phyloP scores from a whole-genome alignment of 2,329 filamentous ascomycete genomes.

The Microcera coccophila region DNA sequence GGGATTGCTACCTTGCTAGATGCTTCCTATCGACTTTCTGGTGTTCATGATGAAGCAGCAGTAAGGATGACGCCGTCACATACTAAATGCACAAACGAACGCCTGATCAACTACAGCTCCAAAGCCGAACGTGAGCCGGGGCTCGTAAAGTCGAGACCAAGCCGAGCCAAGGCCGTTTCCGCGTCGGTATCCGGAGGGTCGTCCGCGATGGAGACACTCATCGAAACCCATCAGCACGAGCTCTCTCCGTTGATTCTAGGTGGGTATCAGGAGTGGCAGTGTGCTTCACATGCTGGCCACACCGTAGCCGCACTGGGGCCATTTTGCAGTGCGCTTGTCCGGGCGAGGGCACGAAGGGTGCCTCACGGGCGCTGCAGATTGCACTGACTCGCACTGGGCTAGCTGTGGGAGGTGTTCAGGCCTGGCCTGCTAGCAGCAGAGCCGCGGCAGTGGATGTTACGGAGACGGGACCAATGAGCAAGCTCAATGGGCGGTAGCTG shows the following conservation, averaged over 20 bases:
- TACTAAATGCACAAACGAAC: not conserved
- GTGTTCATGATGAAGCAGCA: not conserved
- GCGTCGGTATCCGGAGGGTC: slow-evolving; percentile 26
- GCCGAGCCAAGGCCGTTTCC: slow-evolving; percentile 23
- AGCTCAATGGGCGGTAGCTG: not conserved
- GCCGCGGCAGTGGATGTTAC: not conserved
- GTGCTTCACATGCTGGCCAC: not conserved
- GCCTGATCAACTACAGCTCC: slow-evolving; percentile 5
- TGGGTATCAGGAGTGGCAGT: not conserved
- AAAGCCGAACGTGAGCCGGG: slow-evolving; percentile 10
- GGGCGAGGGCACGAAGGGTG: no score
- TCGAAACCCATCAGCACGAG: no score
- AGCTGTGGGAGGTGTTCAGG: not conserved
- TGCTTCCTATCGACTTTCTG: not conserved
- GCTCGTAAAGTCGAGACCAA: slow-evolving; percentile 21
- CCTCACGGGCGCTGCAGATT: not conserved
- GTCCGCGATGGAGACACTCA: slow-evolving; percentile 18
- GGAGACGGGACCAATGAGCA: not conserved
- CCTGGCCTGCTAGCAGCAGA: not conserved
- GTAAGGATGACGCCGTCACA: not conserved
- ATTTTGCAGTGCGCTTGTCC: no score
- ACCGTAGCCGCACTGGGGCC: not conserved
- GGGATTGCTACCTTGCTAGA: not conserved
- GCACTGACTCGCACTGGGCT: not conserved
- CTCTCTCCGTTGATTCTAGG: not conserved